Evolutionary conservation across 2,329 filamentous ascomycete genomes (phyloP).

Genomic region (Xylaria sp.): DNA sequence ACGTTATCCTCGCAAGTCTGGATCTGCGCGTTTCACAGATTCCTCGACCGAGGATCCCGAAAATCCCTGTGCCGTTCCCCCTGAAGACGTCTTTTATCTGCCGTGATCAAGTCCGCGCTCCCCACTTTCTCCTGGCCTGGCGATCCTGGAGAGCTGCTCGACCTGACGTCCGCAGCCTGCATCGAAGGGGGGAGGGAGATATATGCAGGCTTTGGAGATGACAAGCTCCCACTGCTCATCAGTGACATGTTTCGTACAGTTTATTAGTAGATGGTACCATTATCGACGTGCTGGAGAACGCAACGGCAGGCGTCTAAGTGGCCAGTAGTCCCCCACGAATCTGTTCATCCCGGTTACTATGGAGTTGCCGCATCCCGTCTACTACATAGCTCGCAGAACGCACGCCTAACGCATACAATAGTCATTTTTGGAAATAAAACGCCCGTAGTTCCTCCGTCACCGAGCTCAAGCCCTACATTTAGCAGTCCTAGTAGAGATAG

Average conservation of each 20-base stretch:
- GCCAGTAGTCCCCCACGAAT: conserved; percentile 28
- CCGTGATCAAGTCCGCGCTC: conserved; percentile 27
- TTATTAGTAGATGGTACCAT: conserved; percentile 16
- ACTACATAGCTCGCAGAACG: no score
- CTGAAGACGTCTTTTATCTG: conserved; percentile 29
- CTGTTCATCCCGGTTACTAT: conserved; percentile 33
- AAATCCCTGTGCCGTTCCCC: conserved; percentile 24
- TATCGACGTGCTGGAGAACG: no score
- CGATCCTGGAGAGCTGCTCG: conserved; percentile 11
- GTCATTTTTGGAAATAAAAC: conserved; percentile 14
- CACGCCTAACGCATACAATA: no score
- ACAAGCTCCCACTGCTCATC: conserved; percentile 12
- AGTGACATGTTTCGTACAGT: conserved; percentile 19
- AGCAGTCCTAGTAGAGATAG: no score
- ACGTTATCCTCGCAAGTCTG: conserved; percentile 11
- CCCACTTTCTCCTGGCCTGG: conserved; percentile 7
- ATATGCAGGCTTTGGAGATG: conserved; percentile 1
- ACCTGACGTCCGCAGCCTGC: conserved; percentile 7
- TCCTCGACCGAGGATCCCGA: conserved; percentile 13
- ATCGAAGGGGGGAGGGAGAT: background rate
- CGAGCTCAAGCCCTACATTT: no score
- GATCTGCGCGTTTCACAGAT: conserved; percentile 28
- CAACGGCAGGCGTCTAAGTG: conserved; percentile 23
- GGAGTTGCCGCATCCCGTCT: conserved; percentile 31
- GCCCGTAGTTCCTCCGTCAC: conserved; percentile 1